Base-by-base conservation (phyloP, 2,329 filamentous ascomycete genomes). In the Claviceps monticola region DNA sequence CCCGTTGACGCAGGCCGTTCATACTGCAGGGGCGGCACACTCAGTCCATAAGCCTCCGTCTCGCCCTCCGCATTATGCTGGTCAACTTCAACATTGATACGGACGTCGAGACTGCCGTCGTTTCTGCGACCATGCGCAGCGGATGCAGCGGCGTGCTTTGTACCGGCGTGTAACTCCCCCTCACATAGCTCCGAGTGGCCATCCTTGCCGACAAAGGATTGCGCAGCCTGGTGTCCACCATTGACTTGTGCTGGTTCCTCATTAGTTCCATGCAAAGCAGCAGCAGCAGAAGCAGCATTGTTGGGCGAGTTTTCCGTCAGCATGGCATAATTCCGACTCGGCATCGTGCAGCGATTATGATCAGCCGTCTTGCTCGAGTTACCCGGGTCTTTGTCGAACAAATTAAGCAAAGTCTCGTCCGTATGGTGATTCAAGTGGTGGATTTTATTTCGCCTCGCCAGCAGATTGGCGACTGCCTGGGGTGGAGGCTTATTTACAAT, bases 401-500 rank as follows among this genome's bases (percentile, higher is more conserved):
- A 82, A n/a, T 86, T 83, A 58, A 97, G 83, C 67, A 97, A 82
- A 42, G 93, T 90, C 71, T 98, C 93, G 61, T 96, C 88, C 0
- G 93, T 98, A 51, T 88, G 70, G 34, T 66, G 60, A 64, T 84
- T 77, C 48, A 86, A 68, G 57, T 85, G 82, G 60, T 86, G 82
- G 48, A 85, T 79, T 69, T 83, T 96, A 73, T 97, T 97, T 54
- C 93, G 79, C 62, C 84, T 83, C 53, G 95, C 91, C 51, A 98
- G 76, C 47, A 95, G 79, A 66, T 98, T 95, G 11, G 89, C 89
- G 62, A 98, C 85, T 59, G 70, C 90, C 65, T 84, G 81, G 1
- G 91, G 88, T 14, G 90, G 88, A 2, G 93, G 93, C 60, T 91
- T 91, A 65, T 98, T 96, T 58, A 94, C 90, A 61, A 98, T 97